Conservation (phyloP, 164 flowering plant species). For the Dillenia suffruticosa region DNA sequence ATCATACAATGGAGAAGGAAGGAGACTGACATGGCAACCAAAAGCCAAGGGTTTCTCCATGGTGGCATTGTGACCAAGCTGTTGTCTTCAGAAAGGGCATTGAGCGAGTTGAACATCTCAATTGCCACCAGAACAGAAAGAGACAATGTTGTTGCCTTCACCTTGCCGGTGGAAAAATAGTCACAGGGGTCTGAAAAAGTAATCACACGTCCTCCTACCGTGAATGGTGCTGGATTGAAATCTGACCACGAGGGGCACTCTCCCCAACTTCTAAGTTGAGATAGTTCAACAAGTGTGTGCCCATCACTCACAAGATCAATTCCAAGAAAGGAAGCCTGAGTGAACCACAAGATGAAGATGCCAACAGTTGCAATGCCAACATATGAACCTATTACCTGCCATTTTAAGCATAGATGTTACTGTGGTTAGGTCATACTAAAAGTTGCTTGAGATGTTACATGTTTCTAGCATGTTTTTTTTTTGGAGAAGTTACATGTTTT, state of each 20-base stretch:
- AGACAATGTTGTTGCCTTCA: constrained; percentile 74
- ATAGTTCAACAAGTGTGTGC: constrained; percentile 66
- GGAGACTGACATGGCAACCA: too few relatives aligned
- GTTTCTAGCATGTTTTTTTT: too few relatives aligned
- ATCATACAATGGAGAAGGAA: too few relatives aligned
- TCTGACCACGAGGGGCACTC: constrained; percentile 73
- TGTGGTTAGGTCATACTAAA: too few relatives aligned
- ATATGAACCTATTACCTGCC: constrained; percentile 85
- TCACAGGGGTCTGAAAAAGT: constrained; percentile 77
- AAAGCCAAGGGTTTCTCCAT: too few relatives aligned
- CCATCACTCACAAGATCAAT: constrained; percentile 70
- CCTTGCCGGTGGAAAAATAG: constrained; percentile 76
- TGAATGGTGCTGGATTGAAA: constrained; percentile 62
- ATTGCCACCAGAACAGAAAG: constrained; percentile 1
- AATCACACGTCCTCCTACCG: constrained; percentile 40
- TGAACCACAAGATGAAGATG: constrained; percentile 81
- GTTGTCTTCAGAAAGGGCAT: constrained; percentile 2
- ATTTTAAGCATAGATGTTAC: background rate
- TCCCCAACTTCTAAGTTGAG: constrained; percentile 82
- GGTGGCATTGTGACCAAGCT: background rate
- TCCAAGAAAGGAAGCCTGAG: constrained; percentile 72
- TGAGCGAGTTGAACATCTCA: constrained; percentile 2
- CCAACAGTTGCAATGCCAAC: constrained; percentile 94
- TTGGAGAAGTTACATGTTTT: too few relatives aligned
- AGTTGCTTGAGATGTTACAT: too few relatives aligned